phyloP scores from a whole-genome alignment of 371 early-diverging fungal species.

The Mucor irregularis region DNA sequence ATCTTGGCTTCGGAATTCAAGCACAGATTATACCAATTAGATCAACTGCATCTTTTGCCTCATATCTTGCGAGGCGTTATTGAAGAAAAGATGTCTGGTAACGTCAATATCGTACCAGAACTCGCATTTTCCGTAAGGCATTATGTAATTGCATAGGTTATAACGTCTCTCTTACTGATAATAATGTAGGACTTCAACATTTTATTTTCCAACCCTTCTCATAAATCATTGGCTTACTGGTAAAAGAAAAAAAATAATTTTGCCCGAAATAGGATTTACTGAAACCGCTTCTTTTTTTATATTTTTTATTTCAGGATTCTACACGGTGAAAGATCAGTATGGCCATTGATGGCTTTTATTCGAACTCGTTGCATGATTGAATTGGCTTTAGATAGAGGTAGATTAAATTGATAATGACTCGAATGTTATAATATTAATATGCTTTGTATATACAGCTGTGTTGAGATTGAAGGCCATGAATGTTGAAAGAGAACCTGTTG shows the following conservation, averaged over 20 bases:
- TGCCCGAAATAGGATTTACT: not conserved
- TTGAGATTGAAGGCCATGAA: slow-evolving; percentile 41
- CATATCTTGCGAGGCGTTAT: slow-evolving; percentile 55
- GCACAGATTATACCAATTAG: slow-evolving; percentile 62
- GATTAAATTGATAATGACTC: too few species aligned
- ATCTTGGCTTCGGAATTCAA: slow-evolving; percentile 62
- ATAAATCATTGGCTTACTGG: slow-evolving; percentile 71
- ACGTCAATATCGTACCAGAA: slow-evolving; percentile 66
- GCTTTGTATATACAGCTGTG: slow-evolving; percentile 38
- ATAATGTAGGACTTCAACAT: slow-evolving; percentile 72
- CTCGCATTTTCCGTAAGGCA: slow-evolving; percentile 44
- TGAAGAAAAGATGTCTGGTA: slow-evolving; percentile 67
- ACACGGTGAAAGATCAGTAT: slow-evolving; percentile 83
- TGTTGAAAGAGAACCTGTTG: slow-evolving; percentile 36
- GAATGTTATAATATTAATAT: too few species aligned
- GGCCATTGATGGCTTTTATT: slow-evolving; percentile 78
- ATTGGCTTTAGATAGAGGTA: slow-evolving; percentile 66
- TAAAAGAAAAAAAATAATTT: slow-evolving; percentile 6
- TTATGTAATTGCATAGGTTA: not conserved
- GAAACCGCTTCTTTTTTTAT: not conserved
- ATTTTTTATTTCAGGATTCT: slow-evolving; percentile 48
- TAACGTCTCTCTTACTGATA: too few species aligned
- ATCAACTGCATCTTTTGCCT: slow-evolving; percentile 62
- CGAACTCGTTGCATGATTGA: slow-evolving; percentile 76
- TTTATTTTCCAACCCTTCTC: slow-evolving; percentile 79